Evolutionary conservation across 768 basidiomycete species (phyloP), one percentile per base, ranked within the genome.

Genomic region (Hortiboletus flavorubellus): DNA sequence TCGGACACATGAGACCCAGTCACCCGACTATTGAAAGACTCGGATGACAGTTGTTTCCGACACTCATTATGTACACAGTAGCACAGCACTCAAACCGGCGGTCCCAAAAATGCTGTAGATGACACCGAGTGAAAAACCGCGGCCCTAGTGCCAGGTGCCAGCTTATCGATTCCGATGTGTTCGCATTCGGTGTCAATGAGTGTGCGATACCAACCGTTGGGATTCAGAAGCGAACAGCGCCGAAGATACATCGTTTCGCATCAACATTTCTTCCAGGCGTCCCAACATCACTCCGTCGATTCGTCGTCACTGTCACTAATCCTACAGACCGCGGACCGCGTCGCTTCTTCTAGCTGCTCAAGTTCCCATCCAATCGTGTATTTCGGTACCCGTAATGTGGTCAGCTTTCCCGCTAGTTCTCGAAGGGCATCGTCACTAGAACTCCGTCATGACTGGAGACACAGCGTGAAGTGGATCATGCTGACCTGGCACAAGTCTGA

Each of bases 291-390:
- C 73, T 61, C 62, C n/a, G 50, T 54, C 31, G 71, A 73, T 55
- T 88, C 87, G 59, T 90, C 87, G 61, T 92, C 91, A 58, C 89
- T 92, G 63, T 93, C 91, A 43, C 71, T 70, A 40, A 74, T 72
- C 43, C 72, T 64, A 37, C 76, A 71, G 48, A 54, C 56, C 7
- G 64, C 70, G 14, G 74, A 69, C 33, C 64, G 72, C 3, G 82
- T 80, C 8, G 80, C 77, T 43, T 67, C 75, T 72, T 94, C 91
- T 31, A 93, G 72, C 51, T 74, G 76, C 58, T 84, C 82, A 23
- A 94, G 75, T 47, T 80, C 81, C 89, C 90, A 92, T 3, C 85
- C 87, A 45, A 91, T 76, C 42, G 67, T 64, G 39, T 53, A 42
- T 61, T 91, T 93, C 12, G 76, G 64, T 41, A 92, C 69, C 52